Percentiles rank a stretch among this genome's conserved stretches.
Conservation (phyloP, 257 asterid genomes). For the Jasminum sambac region DNA sequence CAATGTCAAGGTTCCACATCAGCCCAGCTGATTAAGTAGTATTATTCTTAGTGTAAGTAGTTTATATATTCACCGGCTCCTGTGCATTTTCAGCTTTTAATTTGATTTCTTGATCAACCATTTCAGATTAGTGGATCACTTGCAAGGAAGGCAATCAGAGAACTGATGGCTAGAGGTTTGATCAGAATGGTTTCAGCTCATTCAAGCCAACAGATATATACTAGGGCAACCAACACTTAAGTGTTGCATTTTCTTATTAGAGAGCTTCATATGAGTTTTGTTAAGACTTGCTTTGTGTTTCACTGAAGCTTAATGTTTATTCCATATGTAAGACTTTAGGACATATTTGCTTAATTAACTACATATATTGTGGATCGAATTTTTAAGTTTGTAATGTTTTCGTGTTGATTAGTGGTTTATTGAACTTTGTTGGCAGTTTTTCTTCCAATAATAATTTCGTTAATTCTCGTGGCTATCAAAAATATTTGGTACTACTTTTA, state of each 20-base stretch:
- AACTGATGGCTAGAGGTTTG: slow-evolving; percentile 39
- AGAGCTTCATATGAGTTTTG: slow-evolving; percentile 6
- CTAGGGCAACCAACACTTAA: slow-evolving; percentile 50
- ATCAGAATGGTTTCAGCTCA: slow-evolving; percentile 49
- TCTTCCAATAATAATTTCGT: background rate
- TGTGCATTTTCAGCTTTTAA: background rate
- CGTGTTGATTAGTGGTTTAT: background rate
- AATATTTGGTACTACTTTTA: background rate
- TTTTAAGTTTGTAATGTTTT: background rate
- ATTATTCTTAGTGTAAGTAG: too few relatives aligned
- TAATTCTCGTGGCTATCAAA: background rate
- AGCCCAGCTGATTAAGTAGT: too few relatives aligned
- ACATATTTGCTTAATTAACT: background rate
- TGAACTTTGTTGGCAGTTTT: background rate
- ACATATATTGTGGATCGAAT: background rate
- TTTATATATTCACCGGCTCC: too few relatives aligned
- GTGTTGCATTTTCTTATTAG: background rate
- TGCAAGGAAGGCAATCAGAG: slow-evolving; percentile 50
- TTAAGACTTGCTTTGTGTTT: background rate
- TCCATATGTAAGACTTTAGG: background rate
- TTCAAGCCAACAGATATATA: slow-evolving; percentile 55
- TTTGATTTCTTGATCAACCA: background rate
- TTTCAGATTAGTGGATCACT: slow-evolving; percentile 50
- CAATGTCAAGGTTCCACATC: too few relatives aligned
- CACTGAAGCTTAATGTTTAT: background rate